Base-by-base conservation (phyloP, 169 alveolate species). In the Ichthyophthirius multifiliis region DNA sequence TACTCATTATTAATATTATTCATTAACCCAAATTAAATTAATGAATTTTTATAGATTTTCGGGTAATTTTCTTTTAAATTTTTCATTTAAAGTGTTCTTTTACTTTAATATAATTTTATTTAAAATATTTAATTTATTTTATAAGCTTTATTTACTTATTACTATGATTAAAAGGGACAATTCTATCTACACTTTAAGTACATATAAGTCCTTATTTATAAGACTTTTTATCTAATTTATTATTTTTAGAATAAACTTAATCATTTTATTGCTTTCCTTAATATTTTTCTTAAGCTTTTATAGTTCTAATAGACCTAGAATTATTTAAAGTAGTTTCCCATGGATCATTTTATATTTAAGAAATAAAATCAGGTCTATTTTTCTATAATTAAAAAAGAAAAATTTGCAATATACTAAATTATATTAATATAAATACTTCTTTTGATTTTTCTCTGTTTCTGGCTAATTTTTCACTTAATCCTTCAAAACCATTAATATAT, bases 281-380 rank as follows among this genome's bases (percentile, higher is more conserved):
- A 37, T 34, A 13, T 31, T 62, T 37, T 67, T 7, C 10, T 67
- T 62, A n/a, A 13, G 35, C 48, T 41, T 34, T 67, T 5, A 37
- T 32, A 18, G 77, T 67, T 67, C 77, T 35, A 5, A 67, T 67
- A 0, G 77, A 67, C 30, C 20, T 67, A 4, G 77, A 67, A 67
- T 27, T 31, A 7, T 67, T 67, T 67, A 67, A 41, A n/a, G 77
- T 67, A 9, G 23, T 41, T n/a, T 20, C 77, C 77, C 77, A 67
- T 1, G 62, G 39, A 67, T 67, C 77, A 34, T 39, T 32, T 20
- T 67, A 37, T 39, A 67, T 62, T 4, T 30, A 18, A 20, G 62
- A 20, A 3, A 67, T 39, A 20, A 67, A 67, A 67, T 67, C 77
- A 18, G 43, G 43, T 67, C 77, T 67, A 37, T 67, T 64, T 1